These are phyloP conservation scores for Verticillium nonalfalfae DNA, from an alignment of 2,329 filamentous ascomycete species.

Conservation along the genomic window DNA sequence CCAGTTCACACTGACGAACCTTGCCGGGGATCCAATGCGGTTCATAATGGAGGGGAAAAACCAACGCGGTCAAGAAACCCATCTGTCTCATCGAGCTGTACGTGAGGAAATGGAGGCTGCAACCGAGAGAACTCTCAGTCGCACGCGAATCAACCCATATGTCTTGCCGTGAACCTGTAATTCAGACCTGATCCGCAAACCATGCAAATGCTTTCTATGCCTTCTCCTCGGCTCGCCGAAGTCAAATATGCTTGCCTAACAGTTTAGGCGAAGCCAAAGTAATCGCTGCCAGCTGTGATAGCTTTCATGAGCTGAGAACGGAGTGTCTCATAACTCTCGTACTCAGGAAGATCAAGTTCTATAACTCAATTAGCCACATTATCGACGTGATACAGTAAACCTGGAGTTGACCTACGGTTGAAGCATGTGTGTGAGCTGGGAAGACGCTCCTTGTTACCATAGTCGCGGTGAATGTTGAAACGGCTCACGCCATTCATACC, in stretches of 20 bases:
- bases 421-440: constrained; percentile 98
- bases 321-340: constrained; percentile 89
- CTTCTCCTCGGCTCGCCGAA: background rate
- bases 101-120: background rate
- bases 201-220: constrained; percentile 1
- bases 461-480: constrained; percentile 98
- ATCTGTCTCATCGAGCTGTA: background rate
- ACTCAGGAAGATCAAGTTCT: constrained; percentile 98
- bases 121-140: background rate
- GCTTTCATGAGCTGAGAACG: constrained; percentile 86
- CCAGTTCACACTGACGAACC: background rate
- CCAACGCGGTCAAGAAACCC: background rate
- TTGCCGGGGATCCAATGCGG: background rate
- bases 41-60: background rate
- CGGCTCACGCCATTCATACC: constrained; percentile 98
- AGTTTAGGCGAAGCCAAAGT: constrained; percentile 86
- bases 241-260: background rate
- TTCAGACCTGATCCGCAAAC: background rate
- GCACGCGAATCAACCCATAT: background rate
- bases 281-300: constrained; percentile 96
- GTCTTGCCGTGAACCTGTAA: background rate
- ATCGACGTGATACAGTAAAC: background rate
- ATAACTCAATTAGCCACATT: constrained; percentile 7
- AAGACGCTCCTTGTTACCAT: constrained; percentile 90
- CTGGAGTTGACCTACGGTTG: constrained; percentile 69